Base-by-base conservation (phyloP, 139 green algal genomes). In the Eudorina sp. region DNA sequence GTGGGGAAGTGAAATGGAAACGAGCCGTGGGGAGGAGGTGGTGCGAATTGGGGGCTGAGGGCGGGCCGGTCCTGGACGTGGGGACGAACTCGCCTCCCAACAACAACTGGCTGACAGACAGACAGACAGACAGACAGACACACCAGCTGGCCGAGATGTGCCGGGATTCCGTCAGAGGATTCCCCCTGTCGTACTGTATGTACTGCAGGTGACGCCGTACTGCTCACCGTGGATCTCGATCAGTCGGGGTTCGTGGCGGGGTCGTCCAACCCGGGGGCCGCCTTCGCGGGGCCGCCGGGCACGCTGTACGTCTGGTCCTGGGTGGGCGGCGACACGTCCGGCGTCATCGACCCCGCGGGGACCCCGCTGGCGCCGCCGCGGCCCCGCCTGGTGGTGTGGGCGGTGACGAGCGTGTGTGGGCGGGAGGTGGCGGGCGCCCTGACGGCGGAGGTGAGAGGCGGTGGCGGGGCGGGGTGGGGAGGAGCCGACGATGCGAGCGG, bases 351-450 rank as follows among this genome's bases (percentile, higher is more conserved):
- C 13, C 72, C 46, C 5, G 3, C n/a, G 13, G 19, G 53, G 19
- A 64, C 11, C 75, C 0, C 21, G 40, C 13, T 18, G 14, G 38
- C 4, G 48, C 77, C 34, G 19, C 36, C 53, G 51, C 18, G 4
- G 53, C 77, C 72, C 23, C 51, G 36, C 11, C 19, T 36, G 3
- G 36, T 51, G 38, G 77, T 84, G 53, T 72, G 53, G 77, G 77
- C 72, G 11, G 77, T 66, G 13, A 72, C 23, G 6, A 16, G 11
- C 36, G 77, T 84, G 36, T 84, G 77, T 36, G 77, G 77, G 18
- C 21, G 9, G 76, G 14, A 34, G 51, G 76, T 70, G 46, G 31
- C 19, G 51, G 48, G 76, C 16, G n/a, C 19, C 48, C 34, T 83
- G 51, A 69, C 34, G 18, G 34, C 27, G 6, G 9, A 83, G 76